Evolutionary conservation across 495 filamentous ascomycete species (phyloP).

Genomic region (Aspergillus panamensis): DNA sequence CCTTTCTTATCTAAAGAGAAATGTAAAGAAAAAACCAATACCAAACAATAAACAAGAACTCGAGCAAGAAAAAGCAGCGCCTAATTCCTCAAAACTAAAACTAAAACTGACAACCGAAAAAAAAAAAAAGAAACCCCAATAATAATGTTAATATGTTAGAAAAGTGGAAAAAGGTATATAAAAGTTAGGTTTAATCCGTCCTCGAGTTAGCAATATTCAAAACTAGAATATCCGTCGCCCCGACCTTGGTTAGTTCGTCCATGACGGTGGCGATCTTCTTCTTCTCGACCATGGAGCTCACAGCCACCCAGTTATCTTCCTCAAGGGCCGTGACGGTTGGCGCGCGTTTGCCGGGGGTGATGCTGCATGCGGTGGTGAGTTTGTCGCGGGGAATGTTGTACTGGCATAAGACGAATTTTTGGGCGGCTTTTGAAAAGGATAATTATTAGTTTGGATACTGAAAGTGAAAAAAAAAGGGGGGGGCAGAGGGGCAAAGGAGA

Average conservation of each 20-base stretch:
- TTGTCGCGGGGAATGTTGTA: slow-evolving; percentile 80
- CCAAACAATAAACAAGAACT: slow-evolving; percentile 19
- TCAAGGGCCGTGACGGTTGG: slow-evolving; percentile 86
- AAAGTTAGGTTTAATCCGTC: slow-evolving; percentile 35
- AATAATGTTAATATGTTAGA: neutral
- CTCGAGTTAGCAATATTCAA: slow-evolving; percentile 84
- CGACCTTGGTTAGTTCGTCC: slow-evolving; percentile 77
- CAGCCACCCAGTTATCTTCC: slow-evolving; percentile 86
- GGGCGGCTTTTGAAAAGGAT: slow-evolving; percentile 60
- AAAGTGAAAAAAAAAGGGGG: neutral
- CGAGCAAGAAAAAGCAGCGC: slow-evolving; percentile 10
- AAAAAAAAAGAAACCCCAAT: neutral
- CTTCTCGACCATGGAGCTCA: slow-evolving; percentile 92
- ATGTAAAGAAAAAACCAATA: neutral
- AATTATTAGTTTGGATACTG: neutral
- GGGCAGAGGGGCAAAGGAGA: slow-evolving; percentile 1
- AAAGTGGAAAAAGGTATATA: slow-evolving; percentile 3
- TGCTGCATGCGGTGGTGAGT: slow-evolving; percentile 62
- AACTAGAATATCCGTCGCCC: slow-evolving; percentile 86
- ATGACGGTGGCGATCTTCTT: slow-evolving; percentile 83
- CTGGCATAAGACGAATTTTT: slow-evolving; percentile 91
- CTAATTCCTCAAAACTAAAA: neutral
- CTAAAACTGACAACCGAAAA: neutral
- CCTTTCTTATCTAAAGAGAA: neutral
- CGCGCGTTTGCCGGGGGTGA: slow-evolving; percentile 93